Evolutionary conservation across 176 grass and related monocot genomes (phyloP).

Genomic region (barley (Hordeum vulgare)): DNA sequence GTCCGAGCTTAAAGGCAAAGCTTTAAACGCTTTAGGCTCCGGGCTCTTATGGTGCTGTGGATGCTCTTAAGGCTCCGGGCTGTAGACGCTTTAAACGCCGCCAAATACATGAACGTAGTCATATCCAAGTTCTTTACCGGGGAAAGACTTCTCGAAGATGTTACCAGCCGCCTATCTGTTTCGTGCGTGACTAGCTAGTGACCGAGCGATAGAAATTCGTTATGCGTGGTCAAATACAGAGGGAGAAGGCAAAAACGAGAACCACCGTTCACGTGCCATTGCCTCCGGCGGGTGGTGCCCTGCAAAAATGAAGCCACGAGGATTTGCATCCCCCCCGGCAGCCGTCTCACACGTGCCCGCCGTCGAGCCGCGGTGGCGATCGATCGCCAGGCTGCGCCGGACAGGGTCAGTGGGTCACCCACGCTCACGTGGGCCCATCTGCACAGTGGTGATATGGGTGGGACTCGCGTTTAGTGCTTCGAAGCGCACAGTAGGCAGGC

Average conservation of each 20-base stretch:
- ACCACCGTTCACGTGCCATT: neutral
- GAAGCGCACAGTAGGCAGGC: neutral
- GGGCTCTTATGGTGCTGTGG: too few species aligned
- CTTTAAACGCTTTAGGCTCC: too few species aligned
- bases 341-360: conserved; percentile 10
- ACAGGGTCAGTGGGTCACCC: neutral
- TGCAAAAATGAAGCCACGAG: neutral
- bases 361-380: neutral
- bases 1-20: too few species aligned
- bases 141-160: too few species aligned
- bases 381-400: neutral
- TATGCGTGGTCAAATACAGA: neutral
- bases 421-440: neutral
- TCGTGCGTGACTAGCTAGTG: too few species aligned
- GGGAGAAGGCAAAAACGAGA: neutral
- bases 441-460: conserved; percentile 12
- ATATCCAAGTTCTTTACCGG: too few species aligned
- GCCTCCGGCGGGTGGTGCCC: neutral
- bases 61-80: too few species aligned
- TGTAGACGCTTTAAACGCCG: too few species aligned
- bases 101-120: too few species aligned
- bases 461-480: conserved; percentile 12
- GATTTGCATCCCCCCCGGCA: neutral
- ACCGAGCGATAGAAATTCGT: neutral
- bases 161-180: too few species aligned